These are phyloP conservation scores for Scheffersomyces amazonensis DNA, from an alignment of 805 yeast genomes.

Conservation along the genomic window DNA sequence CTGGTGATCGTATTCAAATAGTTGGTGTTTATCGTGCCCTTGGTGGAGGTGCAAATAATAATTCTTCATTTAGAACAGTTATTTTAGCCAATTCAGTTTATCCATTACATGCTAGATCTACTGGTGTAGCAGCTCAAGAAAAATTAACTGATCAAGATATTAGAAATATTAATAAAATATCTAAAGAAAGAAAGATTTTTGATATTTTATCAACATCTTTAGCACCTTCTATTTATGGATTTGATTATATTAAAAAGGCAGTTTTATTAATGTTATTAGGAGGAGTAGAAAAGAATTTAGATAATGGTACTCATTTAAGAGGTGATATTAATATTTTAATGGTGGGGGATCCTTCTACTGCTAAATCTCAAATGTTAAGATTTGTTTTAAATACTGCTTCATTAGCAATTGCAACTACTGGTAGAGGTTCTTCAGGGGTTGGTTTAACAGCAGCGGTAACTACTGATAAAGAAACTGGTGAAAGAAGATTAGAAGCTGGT, in stretches of 20 bases:
- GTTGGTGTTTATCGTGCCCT: constrained; percentile 92
- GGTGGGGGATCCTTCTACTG: constrained; percentile 99
- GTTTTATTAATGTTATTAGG: constrained; percentile 88
- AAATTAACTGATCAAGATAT: constrained; percentile 77
- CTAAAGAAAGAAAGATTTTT: constrained; percentile 70
- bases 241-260: constrained; percentile 86
- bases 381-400: constrained; percentile 94
- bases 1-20: constrained; percentile 93
- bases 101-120: constrained; percentile 82
- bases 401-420: constrained; percentile 95
- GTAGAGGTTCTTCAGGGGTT: constrained; percentile 99
- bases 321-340: constrained; percentile 94
- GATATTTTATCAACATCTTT: constrained; percentile 78
- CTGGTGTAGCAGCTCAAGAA: constrained; percentile 73
- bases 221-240: constrained; percentile 96
- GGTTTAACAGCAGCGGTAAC: constrained; percentile 99
- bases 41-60: constrained; percentile 64
- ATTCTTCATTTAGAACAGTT: constrained; percentile 77
- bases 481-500: constrained; percentile 94
- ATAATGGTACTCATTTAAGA: constrained; percentile 93
- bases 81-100: constrained; percentile 86
- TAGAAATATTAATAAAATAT: constrained; percentile 76
- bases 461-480: constrained; percentile 94
- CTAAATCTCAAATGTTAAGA: constrained; percentile 92
- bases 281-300: constrained; percentile 90